phyloP scores from a whole-genome alignment of 306 rosid genomes.

The Sicyos baderoa region DNA sequence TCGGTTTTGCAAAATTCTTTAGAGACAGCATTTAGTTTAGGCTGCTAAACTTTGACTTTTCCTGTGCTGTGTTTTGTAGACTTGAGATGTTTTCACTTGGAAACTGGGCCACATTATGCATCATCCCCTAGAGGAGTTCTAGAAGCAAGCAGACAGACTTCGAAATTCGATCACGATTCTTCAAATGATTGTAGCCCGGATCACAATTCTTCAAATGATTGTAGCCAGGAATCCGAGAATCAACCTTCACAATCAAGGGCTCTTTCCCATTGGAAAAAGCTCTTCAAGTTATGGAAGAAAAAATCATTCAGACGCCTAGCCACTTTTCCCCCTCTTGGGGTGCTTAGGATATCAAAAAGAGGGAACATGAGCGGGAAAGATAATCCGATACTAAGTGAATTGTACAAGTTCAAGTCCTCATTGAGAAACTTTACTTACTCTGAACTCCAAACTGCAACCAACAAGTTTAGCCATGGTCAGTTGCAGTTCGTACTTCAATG shows the following conservation, averaged over 20 bases:
- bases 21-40: background rate
- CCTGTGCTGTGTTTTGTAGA: constrained; percentile 33
- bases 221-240: constrained; percentile 20
- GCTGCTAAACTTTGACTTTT: constrained; percentile 13
- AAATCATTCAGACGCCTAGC: constrained; percentile 34
- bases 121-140: constrained; percentile 79
- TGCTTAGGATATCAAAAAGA: constrained; percentile 39
- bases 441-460: constrained; percentile 49
- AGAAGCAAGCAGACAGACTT: constrained; percentile 37
- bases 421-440: constrained; percentile 41
- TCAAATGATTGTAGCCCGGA: constrained; percentile 21
- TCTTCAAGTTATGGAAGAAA: constrained; percentile 38
- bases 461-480: constrained; percentile 51
- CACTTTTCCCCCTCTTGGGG: constrained; percentile 41
- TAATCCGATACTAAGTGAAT: constrained; percentile 20
- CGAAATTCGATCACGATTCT: constrained; percentile 25
- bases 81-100: constrained; percentile 45
- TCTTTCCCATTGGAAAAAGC: constrained; percentile 32
- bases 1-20: background rate
- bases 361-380: constrained; percentile 47
- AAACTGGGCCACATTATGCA: constrained; percentile 49
- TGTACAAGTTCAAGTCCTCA: constrained; percentile 41
- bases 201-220: constrained; percentile 18
- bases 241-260: constrained; percentile 29
- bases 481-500: background rate